Percentiles rank a stretch among this genome's conserved stretches.
Conservation (phyloP, 371 early-diverging fungal species). For the Apophysomyces trapeziformis region DNA sequence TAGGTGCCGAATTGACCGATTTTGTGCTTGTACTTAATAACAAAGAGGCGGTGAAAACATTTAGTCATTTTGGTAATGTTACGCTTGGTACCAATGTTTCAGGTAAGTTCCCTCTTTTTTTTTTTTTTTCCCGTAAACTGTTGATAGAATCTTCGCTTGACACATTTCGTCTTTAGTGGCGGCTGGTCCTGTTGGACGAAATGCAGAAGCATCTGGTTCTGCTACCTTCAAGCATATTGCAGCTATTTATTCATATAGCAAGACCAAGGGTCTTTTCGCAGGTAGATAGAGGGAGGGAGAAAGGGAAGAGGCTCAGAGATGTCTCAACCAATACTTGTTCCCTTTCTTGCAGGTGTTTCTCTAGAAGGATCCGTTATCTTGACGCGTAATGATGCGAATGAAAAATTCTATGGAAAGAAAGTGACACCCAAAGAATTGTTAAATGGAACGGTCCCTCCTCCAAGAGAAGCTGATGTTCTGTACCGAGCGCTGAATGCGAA, state of each 20-base stretch:
- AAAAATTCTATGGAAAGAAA: conserved; percentile 80
- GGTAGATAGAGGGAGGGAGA: conserved; percentile 29
- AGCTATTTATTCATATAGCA: conserved; percentile 91
- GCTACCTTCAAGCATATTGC: conserved; percentile 78
- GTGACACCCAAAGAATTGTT: conserved; percentile 85
- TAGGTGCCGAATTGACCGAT: conserved; percentile 91
- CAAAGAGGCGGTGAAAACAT: conserved; percentile 86
- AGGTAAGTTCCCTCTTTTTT: conserved; percentile 34
- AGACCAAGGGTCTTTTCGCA: conserved; percentile 90
- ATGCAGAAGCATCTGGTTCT: conserved; percentile 89
- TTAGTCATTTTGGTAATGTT: conserved; percentile 88
- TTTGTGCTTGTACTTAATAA: conserved; percentile 92
- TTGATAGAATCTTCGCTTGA: neutral
- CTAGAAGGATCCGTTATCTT: conserved; percentile 92
- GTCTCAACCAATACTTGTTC: too few relatives aligned
- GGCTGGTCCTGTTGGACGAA: conserved; percentile 92
- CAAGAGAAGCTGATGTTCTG: conserved; percentile 81
- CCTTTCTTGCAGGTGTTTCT: conserved; percentile 65
- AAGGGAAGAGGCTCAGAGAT: too few relatives aligned
- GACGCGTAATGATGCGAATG: conserved; percentile 92
- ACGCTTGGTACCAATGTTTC: conserved; percentile 91
- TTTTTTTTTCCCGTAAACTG: neutral
- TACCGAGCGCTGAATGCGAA: conserved; percentile 73
- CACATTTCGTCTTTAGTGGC: conserved; percentile 60
- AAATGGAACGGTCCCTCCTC: conserved; percentile 74